Conservation (phyloP, 2,329 filamentous ascomycete species). For the Aspergillus tanneri region DNA sequence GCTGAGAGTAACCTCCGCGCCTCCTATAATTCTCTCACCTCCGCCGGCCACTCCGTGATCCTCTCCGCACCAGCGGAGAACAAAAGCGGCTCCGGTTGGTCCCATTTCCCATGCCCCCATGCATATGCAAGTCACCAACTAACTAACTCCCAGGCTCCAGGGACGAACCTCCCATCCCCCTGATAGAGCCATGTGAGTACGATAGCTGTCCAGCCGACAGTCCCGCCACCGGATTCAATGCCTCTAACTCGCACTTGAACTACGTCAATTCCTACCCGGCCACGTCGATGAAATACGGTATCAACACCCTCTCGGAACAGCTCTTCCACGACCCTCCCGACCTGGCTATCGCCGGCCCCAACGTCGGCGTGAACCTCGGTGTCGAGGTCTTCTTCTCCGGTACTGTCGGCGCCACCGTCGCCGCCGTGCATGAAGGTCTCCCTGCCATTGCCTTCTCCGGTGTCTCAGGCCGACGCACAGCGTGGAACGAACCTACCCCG, state of each 20-base stretch:
- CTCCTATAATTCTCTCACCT: slow-evolving; percentile 57
- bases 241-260: slow-evolving; percentile 59
- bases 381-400: slow-evolving; percentile 60
- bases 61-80: slow-evolving; percentile 67
- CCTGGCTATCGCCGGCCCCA: slow-evolving; percentile 65
- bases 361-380: slow-evolving; percentile 60
- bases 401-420: slow-evolving; percentile 64
- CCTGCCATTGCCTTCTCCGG: slow-evolving; percentile 70
- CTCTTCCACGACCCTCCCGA: slow-evolving; percentile 59
- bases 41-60: slow-evolving; percentile 60
- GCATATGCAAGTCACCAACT: slow-evolving; percentile 6
- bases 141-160: slow-evolving; percentile 50
- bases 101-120: slow-evolving; percentile 18
- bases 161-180: slow-evolving; percentile 50
- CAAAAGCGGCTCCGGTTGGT: slow-evolving; percentile 63
- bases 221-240: slow-evolving; percentile 58
- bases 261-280: slow-evolving; percentile 72
- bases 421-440: slow-evolving; percentile 56
- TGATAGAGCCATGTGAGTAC: slow-evolving; percentile 58
- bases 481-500: slow-evolving; percentile 53
- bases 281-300: slow-evolving; percentile 63
- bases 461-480: slow-evolving; percentile 48
- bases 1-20: slow-evolving; percentile 65
- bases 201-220: slow-evolving; percentile 60
- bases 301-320: slow-evolving; percentile 55